These are phyloP conservation scores for Phalaenopsis equestris DNA, from an alignment of 106 monocot species.

Conservation along the genomic window DNA sequence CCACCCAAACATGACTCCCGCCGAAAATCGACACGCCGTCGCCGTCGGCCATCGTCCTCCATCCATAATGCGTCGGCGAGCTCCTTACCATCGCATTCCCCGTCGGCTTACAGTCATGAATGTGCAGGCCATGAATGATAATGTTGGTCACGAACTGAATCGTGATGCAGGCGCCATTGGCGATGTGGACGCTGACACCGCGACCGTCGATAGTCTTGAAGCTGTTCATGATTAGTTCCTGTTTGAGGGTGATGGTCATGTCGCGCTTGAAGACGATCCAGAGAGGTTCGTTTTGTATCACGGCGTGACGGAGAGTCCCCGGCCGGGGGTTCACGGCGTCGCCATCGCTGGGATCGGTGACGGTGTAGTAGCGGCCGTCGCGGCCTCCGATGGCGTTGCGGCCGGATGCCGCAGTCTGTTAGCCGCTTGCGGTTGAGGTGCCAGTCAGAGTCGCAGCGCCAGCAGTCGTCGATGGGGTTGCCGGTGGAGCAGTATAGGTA, in stretches of 20 bases:
- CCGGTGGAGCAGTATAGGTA: constrained; percentile 33
- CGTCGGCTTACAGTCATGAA: constrained; percentile 44
- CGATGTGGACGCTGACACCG: constrained; percentile 33
- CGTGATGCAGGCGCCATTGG: constrained; percentile 39
- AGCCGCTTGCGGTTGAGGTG: constrained; percentile 39
- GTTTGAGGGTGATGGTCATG: constrained; percentile 43
- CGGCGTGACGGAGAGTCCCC: constrained; percentile 38
- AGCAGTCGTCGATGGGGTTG: constrained; percentile 47
- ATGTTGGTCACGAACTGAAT: constrained; percentile 33
- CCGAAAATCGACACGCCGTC: constrained; percentile 39
- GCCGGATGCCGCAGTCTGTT: constrained; percentile 38
- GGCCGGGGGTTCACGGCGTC: constrained; percentile 32
- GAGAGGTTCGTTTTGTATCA: constrained; percentile 35
- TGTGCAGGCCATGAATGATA: constrained; percentile 34
- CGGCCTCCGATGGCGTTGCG: constrained; percentile 44
- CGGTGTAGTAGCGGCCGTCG: constrained; percentile 29
- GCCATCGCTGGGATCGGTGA: constrained; percentile 32
- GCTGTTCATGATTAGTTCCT: constrained; percentile 54
- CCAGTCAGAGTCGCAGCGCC: constrained; percentile 42
- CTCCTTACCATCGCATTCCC: constrained; percentile 48
- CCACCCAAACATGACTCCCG: constrained; percentile 40
- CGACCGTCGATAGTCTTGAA: constrained; percentile 48
- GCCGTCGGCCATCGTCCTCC: constrained; percentile 47
- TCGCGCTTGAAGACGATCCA: constrained; percentile 42
- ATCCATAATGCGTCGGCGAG: constrained; percentile 39